A percentile compares a stretch with the other conserved stretches of the same genome.
These are phyloP conservation scores for Fusarium stilboides DNA, from an alignment of 2,329 filamentous ascomycete genomes.

Conservation along the genomic window DNA sequence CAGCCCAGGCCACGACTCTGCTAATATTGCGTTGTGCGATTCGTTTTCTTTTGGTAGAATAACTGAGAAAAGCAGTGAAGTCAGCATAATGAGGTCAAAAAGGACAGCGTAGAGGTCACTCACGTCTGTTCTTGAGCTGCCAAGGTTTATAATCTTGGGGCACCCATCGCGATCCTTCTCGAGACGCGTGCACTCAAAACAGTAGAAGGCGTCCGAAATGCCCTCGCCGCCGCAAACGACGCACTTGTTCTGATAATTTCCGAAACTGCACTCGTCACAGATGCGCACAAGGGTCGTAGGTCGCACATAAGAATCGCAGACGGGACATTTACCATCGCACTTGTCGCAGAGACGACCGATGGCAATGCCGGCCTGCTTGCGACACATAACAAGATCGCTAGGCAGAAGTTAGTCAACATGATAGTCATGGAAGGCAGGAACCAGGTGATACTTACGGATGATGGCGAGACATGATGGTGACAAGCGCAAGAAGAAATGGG, in stretches of 20 bases:
- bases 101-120: conserved; percentile 49
- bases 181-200: conserved; percentile 96
- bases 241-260: conserved; percentile 99
- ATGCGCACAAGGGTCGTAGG: conserved; percentile 97
- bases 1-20: conserved; percentile 65
- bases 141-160: conserved; percentile 99
- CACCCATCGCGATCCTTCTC: conserved; percentile 98
- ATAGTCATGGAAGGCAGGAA: neutral
- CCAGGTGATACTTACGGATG: conserved; percentile 77
- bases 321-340: conserved; percentile 99
- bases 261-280: conserved; percentile 99
- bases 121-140: conserved; percentile 94
- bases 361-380: conserved; percentile 96
- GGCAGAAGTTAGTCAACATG: conserved; percentile 46
- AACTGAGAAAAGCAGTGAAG: conserved; percentile 57
- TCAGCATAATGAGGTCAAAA: conserved; percentile 33
- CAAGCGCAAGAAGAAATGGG: conserved; percentile 4
- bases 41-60: conserved; percentile 78
- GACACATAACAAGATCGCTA: conserved; percentile 98
- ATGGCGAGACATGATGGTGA: conserved; percentile 86
- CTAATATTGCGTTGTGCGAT: conserved; percentile 72
- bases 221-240: conserved; percentile 98
- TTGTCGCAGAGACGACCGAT: conserved; percentile 99
- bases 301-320: conserved; percentile 98
- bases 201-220: conserved; percentile 98